Evolutionary conservation across 192 early-diverging fungal species (phyloP).

Genomic region (Entomortierella beljakovae): DNA sequence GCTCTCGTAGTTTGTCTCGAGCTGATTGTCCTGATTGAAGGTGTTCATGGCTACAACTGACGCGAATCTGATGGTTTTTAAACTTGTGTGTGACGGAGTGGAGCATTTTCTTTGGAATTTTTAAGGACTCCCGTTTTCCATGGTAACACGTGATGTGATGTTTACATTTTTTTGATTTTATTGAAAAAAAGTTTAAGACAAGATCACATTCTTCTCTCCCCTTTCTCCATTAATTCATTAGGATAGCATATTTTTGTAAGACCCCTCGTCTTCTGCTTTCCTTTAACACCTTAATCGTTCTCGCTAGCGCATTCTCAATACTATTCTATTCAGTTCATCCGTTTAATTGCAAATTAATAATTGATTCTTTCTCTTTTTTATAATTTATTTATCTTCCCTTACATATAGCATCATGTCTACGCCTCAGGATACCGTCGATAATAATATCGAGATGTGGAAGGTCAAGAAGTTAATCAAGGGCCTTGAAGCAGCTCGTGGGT

Average conservation of each 20-base stretch:
- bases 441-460: slow-evolving; percentile 98
- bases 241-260: slow-evolving; percentile 43
- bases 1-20: too few species aligned
- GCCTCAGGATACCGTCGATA: slow-evolving; percentile 69
- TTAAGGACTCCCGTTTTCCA: background rate
- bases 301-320: background rate
- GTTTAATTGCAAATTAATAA: background rate
- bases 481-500: slow-evolving; percentile 92
- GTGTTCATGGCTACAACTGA: too few species aligned
- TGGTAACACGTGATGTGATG: background rate
- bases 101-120: too few species aligned
- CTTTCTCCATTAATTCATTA: slow-evolving; percentile 14
- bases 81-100: too few species aligned
- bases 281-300: too few species aligned
- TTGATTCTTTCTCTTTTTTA: slow-evolving; percentile 3
- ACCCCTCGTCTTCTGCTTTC: background rate
- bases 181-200: background rate
- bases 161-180: slow-evolving; percentile 6
- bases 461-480: slow-evolving; percentile 99
- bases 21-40: too few species aligned
- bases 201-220: slow-evolving; percentile 16
- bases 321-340: background rate
- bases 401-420: slow-evolving; percentile 47
- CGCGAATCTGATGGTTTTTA: too few species aligned
- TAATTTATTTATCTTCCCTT: background rate